phyloP scores from a whole-genome alignment of 306 rosid species.

The Dalbergia oliveri region DNA sequence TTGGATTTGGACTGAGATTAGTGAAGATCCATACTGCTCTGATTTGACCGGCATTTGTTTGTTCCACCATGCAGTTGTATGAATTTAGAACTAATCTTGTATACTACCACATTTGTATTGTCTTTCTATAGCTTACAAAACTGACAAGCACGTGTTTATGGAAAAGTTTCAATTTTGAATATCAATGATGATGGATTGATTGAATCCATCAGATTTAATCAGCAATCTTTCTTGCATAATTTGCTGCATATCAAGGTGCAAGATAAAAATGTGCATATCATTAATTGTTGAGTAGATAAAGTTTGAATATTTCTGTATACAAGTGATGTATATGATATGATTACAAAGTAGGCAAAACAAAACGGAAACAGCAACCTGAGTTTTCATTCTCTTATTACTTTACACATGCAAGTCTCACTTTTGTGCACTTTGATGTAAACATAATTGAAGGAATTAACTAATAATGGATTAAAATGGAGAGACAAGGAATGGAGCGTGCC shows the following conservation, averaged over 20 bases:
- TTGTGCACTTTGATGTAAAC: too few relatives aligned
- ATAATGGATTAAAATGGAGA: too few relatives aligned
- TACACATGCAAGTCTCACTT: too few relatives aligned
- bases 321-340: too few relatives aligned
- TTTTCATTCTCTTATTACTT: too few relatives aligned
- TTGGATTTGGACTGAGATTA: slow-evolving; percentile 15
- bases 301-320: too few relatives aligned
- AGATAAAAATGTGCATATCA: not conserved
- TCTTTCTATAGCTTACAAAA: not conserved
- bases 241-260: not conserved
- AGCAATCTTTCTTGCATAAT: not conserved
- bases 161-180: not conserved
- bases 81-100: slow-evolving; percentile 19
- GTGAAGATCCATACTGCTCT: not conserved
- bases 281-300: not conserved
- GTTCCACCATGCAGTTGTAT: not conserved
- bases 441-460: too few relatives aligned
- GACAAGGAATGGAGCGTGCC: too few relatives aligned
- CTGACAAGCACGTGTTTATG: not conserved
- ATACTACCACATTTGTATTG: slow-evolving; percentile 4
- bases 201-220: not conserved
- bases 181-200: not conserved
- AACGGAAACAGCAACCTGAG: too few relatives aligned
- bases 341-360: too few relatives aligned
- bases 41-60: slow-evolving; percentile 31